Evolutionary conservation across 495 filamentous ascomycete species (phyloP).

Genomic region (Neurospora pannonica): DNA sequence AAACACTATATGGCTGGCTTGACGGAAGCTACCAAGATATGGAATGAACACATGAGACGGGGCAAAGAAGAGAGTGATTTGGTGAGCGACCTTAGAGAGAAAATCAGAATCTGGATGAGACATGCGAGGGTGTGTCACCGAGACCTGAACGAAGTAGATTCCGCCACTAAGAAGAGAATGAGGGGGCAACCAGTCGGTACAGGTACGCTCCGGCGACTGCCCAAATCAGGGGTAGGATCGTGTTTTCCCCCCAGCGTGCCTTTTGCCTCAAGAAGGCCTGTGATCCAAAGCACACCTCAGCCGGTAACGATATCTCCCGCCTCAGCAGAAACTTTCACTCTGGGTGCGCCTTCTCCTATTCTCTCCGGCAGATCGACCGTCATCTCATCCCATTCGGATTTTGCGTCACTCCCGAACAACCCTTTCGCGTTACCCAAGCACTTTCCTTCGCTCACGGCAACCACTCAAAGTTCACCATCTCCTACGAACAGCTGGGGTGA

Average conservation of each 20-base stretch:
- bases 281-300: background rate
- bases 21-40: slow-evolving; percentile 12
- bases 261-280: background rate
- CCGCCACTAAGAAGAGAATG: slow-evolving; percentile 7
- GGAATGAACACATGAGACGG: slow-evolving; percentile 17
- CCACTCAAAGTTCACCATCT: background rate
- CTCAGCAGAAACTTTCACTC: background rate
- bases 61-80: slow-evolving; percentile 5
- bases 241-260: background rate
- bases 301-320: background rate
- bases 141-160: slow-evolving; percentile 5
- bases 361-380: background rate
- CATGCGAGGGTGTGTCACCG: slow-evolving; percentile 8
- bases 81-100: slow-evolving; percentile 1
- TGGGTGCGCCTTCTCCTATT: background rate
- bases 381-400: background rate
- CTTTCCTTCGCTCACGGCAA: background rate
- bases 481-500: background rate
- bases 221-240: background rate
- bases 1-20: background rate
- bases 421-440: background rate
- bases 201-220: background rate
- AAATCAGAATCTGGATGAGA: slow-evolving; percentile 1
- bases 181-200: background rate
- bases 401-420: background rate